phyloP scores from a whole-genome alignment of 352 stramenopile genomes.

The Globisporangium paroecandrum region DNA sequence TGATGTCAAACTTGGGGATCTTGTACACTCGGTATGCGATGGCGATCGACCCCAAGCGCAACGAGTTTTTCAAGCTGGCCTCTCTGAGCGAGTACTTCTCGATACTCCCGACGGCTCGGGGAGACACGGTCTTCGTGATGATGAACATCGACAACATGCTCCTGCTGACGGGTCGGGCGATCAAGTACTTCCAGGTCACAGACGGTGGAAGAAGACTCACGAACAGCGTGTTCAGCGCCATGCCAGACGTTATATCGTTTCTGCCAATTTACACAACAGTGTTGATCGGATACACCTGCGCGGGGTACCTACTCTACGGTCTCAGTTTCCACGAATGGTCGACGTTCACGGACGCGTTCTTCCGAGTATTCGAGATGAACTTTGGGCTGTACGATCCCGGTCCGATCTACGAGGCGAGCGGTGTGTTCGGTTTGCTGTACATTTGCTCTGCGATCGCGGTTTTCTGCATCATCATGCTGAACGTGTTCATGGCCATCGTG shows the following conservation, averaged over 20 bases:
- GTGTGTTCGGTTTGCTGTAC: constrained; percentile 55
- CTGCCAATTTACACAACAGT: constrained; percentile 64
- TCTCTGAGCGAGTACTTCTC: constrained; percentile 46
- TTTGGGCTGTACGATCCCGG: constrained; percentile 68
- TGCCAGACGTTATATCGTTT: constrained; percentile 70
- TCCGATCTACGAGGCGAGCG: constrained; percentile 64
- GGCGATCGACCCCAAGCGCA: constrained; percentile 29
- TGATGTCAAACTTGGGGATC: not conserved
- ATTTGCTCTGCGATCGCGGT: constrained; percentile 63
- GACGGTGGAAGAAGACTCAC: constrained; percentile 56
- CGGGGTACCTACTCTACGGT: constrained; percentile 61
- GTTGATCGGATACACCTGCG: constrained; percentile 64
- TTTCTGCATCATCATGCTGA: constrained; percentile 80
- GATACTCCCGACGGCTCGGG: constrained; percentile 19
- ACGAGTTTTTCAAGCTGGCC: constrained; percentile 31
- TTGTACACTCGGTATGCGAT: constrained; percentile 38
- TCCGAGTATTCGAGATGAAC: constrained; percentile 72
- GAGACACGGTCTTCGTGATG: constrained; percentile 47
- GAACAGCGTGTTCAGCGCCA: constrained; percentile 59
- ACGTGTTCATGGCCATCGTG: constrained; percentile 77
- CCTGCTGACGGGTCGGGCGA: constrained; percentile 45
- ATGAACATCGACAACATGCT: constrained; percentile 71
- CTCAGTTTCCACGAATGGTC: constrained; percentile 64
- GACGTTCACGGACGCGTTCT: constrained; percentile 55
- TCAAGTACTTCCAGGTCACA: constrained; percentile 76